Evolutionary conservation across 768 basidiomycete species (phyloP), one percentile per base, ranked within the genome.

Genomic region (Hericium erinaceus): DNA sequence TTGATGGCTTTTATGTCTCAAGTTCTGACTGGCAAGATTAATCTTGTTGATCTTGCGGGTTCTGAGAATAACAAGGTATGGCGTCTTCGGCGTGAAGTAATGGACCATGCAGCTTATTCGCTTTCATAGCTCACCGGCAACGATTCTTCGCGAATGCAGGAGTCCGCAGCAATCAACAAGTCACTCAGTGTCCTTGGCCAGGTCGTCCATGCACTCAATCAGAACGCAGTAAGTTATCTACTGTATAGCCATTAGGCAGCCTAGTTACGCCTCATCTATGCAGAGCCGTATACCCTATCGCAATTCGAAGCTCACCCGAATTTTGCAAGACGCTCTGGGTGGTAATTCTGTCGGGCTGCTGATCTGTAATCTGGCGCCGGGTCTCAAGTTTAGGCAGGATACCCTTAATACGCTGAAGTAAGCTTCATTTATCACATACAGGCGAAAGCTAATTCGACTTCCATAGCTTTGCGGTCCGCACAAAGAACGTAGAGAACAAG

Each of bases 401-500:
- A 92, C 92, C 4, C 74, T 94, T 15, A 92, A 94, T 68, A 95
- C 93, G 4, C 76, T 95, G n/a, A 92, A 93, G 91, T 90, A 64
- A 52, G 9, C 11, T 24, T 26, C 28, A 48, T 10, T 16, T 10
- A n/a, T 38, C 46, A 10, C 26, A 50, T 50, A 20, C 26, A 9
- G 4, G 37, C 8, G 11, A 37, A 51, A 9, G 38, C 58, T 12
- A 57, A 56, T 18, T 28, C 6, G 58, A 24, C 5, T 33, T 4
- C 7, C 2, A 22, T 44, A 82, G 89, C 67, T 93, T 92, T 64
- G 90, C 89, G 13, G 83, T 84, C 39, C 80, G 88, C 40, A 89
- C 92, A 18, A 91, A 91, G 77, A 87, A 92, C 62, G 73, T 94
- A 2, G 90, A 92, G 74, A 93, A 92, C 66, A 85, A 83, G 59